Conservation (phyloP, 2,329 filamentous ascomycete species). For the Monilinia polystroma region DNA sequence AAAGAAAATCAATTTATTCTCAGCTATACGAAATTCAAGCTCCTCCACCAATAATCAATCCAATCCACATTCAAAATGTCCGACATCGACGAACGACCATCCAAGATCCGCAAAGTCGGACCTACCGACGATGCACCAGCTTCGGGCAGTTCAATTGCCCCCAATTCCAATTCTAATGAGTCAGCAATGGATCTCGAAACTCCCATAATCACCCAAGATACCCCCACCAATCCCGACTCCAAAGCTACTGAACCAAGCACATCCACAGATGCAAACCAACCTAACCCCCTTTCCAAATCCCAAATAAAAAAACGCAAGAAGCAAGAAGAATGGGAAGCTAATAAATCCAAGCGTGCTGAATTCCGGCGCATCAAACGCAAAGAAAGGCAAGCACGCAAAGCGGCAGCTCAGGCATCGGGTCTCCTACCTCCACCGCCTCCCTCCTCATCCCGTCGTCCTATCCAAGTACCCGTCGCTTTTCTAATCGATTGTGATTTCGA, state of each 20-base stretch:
- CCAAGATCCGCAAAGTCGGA: constrained; percentile 22
- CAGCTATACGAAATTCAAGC: not conserved
- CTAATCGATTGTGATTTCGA: constrained; percentile 93
- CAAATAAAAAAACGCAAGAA: constrained; percentile 77
- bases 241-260: not conserved
- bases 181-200: not conserved
- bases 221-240: constrained; percentile 5
- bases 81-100: constrained; percentile 22
- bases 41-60: not conserved
- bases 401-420: constrained; percentile 45
- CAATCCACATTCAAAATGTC: constrained; percentile 13
- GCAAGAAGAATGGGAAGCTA: constrained; percentile 73
- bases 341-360: constrained; percentile 57
- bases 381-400: constrained; percentile 51
- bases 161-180: not conserved
- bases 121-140: not conserved
- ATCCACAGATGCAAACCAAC: not conserved
- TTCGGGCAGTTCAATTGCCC: not conserved
- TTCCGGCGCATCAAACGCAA: constrained; percentile 54
- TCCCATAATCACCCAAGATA: not conserved
- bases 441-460: constrained; percentile 33
- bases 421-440: constrained; percentile 19
- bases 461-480: constrained; percentile 72
- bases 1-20: constrained; percentile 16
- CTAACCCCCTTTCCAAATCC: constrained; percentile 69